A percentile compares a stretch with the other conserved stretches of the same genome.
phyloP scores from a whole-genome alignment of 805 yeast species.

The Pichia deserticola region DNA sequence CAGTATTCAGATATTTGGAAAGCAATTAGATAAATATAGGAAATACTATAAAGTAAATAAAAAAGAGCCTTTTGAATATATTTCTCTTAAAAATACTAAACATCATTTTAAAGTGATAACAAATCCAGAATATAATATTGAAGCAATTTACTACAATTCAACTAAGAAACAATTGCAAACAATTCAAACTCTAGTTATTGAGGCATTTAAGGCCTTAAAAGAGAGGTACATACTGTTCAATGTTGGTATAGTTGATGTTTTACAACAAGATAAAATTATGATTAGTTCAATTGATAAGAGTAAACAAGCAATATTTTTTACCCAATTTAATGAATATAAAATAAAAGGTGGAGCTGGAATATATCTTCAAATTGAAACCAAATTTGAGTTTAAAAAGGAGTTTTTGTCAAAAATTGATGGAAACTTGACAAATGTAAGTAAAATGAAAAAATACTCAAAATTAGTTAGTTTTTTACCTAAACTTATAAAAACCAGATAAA shows the following conservation, averaged over 20 bases:
- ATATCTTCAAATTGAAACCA: too few species aligned
- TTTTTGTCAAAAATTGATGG: too few species aligned
- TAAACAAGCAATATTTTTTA: neutral
- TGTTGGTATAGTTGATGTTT: neutral
- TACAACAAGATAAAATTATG: neutral
- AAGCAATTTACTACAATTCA: neutral
- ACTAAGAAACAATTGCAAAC: neutral
- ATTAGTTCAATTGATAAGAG: neutral
- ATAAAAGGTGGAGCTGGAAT: too few species aligned
- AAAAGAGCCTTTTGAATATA: slow-evolving; percentile 16
- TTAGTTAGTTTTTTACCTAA: too few species aligned
- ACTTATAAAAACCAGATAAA: too few species aligned
- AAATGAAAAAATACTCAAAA: too few species aligned
- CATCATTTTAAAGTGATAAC: slow-evolving; percentile 14
- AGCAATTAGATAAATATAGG: slow-evolving; percentile 23
- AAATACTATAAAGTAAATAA: slow-evolving; percentile 11
- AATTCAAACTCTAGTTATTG: neutral
- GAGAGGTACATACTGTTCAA: neutral
- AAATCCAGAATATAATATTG: too few species aligned
- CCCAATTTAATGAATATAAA: too few species aligned
- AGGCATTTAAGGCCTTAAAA: neutral
- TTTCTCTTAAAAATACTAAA: slow-evolving; percentile 13
- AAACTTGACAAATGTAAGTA: too few species aligned
- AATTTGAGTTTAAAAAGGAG: too few species aligned
- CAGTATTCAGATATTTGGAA: slow-evolving; percentile 46